A percentile compares a stretch with the other conserved stretches of the same genome.
Conservation (phyloP, 768 basidiomycete genomes). For the Podaxis sp. region DNA sequence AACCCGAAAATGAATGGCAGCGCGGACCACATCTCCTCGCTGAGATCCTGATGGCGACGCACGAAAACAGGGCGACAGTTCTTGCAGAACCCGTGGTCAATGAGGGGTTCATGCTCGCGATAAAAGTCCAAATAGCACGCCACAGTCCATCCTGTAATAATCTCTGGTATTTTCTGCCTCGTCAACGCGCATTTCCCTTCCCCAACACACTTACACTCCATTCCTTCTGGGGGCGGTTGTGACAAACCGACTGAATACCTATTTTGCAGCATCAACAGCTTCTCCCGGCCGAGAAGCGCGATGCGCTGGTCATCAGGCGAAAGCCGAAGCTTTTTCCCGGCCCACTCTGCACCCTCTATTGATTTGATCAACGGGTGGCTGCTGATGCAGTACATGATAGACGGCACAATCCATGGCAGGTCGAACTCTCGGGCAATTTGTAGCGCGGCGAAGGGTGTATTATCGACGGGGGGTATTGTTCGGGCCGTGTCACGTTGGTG, state of each 20-base stretch:
- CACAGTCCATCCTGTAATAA: conserved; percentile 25
- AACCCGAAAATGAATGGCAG: conserved; percentile 27
- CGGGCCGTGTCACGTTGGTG: conserved; percentile 27
- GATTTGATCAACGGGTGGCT: conserved; percentile 32
- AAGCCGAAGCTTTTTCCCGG: conserved; percentile 20
- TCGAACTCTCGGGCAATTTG: conserved; percentile 29
- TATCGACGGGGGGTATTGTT: conserved; percentile 33
- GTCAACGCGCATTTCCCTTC: conserved; percentile 15
- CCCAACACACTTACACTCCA: conserved; percentile 9
- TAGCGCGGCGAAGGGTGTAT: conserved; percentile 35
- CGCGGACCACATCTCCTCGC: conserved; percentile 26
- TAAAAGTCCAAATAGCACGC: conserved; percentile 29
- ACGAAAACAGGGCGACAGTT: conserved; percentile 18
- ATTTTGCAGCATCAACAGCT: conserved; percentile 20
- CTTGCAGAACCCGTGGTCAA: conserved; percentile 20
- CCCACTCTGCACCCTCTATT: conserved; percentile 29
- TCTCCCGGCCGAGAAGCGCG: conserved; percentile 23
- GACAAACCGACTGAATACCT: conserved; percentile 4
- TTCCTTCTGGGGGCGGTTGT: conserved; percentile 9
- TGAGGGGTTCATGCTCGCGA: conserved; percentile 22
- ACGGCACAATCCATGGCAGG: conserved; percentile 30
- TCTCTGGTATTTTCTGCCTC: conserved; percentile 20
- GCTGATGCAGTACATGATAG: conserved; percentile 32
- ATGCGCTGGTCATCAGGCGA: conserved; percentile 23
- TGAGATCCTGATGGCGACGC: conserved; percentile 16